Evolutionary conservation across 768 basidiomycete species (phyloP).

Genomic region (Pleurotus sapidus): DNA sequence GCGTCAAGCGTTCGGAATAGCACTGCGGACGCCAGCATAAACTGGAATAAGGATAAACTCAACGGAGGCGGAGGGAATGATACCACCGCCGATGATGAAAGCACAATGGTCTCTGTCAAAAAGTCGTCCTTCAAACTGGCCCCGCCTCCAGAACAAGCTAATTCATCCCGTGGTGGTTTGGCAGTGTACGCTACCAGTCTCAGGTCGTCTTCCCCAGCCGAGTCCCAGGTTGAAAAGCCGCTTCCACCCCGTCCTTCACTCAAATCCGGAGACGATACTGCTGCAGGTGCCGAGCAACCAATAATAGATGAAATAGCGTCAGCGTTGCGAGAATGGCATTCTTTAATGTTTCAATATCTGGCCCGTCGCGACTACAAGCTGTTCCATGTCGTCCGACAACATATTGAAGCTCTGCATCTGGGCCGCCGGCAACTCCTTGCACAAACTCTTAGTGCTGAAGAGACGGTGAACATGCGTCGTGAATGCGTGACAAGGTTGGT

Average conservation of each 20-base stretch:
- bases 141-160: constrained; percentile 73
- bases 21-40: constrained; percentile 42
- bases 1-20: constrained; percentile 25
- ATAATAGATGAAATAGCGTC: constrained; percentile 98
- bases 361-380: constrained; percentile 85
- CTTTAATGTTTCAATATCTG: constrained; percentile 88
- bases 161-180: constrained; percentile 66
- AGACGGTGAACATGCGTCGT: constrained; percentile 74
- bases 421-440: constrained; percentile 90
- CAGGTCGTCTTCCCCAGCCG: constrained; percentile 67
- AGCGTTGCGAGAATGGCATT: constrained; percentile 94
- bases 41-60: constrained; percentile 44
- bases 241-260: constrained; percentile 90
- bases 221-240: constrained; percentile 65
- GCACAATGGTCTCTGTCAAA: constrained; percentile 48
- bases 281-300: constrained; percentile 77
- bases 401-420: constrained; percentile 88
- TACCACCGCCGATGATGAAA: constrained; percentile 12
- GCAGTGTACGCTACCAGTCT: constrained; percentile 74
- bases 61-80: constrained; percentile 31
- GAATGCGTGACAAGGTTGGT: constrained; percentile 90
- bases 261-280: constrained; percentile 92
- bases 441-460: constrained; percentile 83
- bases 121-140: constrained; percentile 63
- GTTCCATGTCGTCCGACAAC: constrained; percentile 82